These are phyloP conservation scores for Blastomyces percursus DNA, from an alignment of 2,329 filamentous ascomycete species.

Conservation along the genomic window DNA sequence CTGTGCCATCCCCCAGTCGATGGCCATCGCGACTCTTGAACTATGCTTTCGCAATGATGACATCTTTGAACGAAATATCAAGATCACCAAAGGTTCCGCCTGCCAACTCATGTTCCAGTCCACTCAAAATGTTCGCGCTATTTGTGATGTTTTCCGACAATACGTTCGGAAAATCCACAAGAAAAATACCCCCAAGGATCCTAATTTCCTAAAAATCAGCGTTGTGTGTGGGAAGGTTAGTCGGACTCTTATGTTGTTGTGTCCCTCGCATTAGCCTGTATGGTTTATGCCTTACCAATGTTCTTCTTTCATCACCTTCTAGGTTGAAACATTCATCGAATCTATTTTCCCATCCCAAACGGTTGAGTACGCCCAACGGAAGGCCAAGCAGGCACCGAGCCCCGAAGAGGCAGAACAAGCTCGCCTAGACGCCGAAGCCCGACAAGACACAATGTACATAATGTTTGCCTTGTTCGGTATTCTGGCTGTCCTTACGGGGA, in stretches of 20 bases:
- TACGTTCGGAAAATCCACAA: slow-evolving; percentile 74
- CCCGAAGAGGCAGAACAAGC: slow-evolving; percentile 43
- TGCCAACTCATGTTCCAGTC: slow-evolving; percentile 86
- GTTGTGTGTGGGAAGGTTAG: slow-evolving; percentile 73
- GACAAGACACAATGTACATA: slow-evolving; percentile 9
- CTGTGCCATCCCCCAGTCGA: slow-evolving; percentile 87
- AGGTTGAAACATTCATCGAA: slow-evolving; percentile 96
- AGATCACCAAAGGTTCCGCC: slow-evolving; percentile 91
- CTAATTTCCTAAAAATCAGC: slow-evolving; percentile 85
- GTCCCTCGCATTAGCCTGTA: not conserved
- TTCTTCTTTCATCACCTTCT: slow-evolving; percentile 12
- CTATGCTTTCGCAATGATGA: slow-evolving; percentile 82
- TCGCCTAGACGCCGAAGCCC: slow-evolving; percentile 35
- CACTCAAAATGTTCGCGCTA: slow-evolving; percentile 73
- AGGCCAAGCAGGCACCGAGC: slow-evolving; percentile 45
- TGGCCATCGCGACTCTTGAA: slow-evolving; percentile 94
- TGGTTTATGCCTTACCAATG: slow-evolving; percentile 5
- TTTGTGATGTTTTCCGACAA: slow-evolving; percentile 70
- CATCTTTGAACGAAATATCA: slow-evolving; percentile 79
- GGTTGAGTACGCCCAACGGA: slow-evolving; percentile 44
- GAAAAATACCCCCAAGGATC: slow-evolving; percentile 90
- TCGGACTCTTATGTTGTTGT: slow-evolving; percentile 6
- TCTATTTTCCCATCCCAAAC: slow-evolving; percentile 79
- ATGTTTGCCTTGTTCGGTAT: slow-evolving; percentile 50
- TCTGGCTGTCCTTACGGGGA: slow-evolving; percentile 57